Conservation (phyloP, 495 filamentous ascomycete species). For the Neurospora cerealis region DNA sequence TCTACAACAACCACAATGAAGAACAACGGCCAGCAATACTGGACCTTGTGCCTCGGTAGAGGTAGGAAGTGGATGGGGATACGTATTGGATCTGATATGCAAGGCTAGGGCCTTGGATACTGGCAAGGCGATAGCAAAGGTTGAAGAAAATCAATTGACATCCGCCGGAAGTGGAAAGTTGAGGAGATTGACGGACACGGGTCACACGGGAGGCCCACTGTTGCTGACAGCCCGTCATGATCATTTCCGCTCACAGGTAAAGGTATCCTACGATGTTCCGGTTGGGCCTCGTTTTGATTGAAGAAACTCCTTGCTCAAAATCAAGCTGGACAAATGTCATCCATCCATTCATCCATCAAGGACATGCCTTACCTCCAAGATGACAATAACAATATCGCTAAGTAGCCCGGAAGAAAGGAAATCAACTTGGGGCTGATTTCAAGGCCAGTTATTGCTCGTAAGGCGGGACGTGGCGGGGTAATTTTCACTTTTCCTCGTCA, state of each 20-base stretch:
- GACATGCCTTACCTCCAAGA: background rate
- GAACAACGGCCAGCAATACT: no score
- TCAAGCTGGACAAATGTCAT: background rate
- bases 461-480: background rate
- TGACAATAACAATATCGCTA: background rate
- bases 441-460: background rate
- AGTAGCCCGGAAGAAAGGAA: background rate
- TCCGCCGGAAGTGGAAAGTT: background rate
- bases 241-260: background rate
- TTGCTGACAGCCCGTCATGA: background rate
- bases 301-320: background rate
- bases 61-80: background rate
- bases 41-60: background rate
- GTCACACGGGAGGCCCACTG: background rate
- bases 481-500: background rate
- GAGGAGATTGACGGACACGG: background rate
- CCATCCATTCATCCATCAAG: background rate
- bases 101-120: background rate
- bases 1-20: background rate
- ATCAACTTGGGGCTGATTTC: background rate
- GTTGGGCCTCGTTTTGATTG: background rate
- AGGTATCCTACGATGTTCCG: background rate
- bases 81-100: background rate
- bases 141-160: background rate
- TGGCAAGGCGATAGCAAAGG: background rate